Base-by-base conservation (phyloP, 2,329 filamentous ascomycete species). In the Capronia epimyces region DNA sequence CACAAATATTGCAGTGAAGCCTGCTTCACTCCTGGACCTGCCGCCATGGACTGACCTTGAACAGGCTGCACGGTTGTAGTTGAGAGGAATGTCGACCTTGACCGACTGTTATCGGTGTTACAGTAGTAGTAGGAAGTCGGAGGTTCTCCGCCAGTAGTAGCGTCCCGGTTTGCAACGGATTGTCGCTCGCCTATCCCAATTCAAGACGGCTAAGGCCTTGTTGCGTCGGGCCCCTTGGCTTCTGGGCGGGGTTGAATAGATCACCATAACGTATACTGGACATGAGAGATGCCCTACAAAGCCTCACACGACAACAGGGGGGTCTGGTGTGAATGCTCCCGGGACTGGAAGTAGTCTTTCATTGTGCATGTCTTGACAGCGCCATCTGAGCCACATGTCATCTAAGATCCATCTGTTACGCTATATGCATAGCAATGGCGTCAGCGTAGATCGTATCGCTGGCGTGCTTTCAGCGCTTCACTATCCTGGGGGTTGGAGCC, bases 401-500 rank as follows among this genome's bases (percentile, higher is more conserved):
- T 16, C 3, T 42, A n/a, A n/a, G n/a, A n/a, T 24, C 20, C 39
- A 15, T 15, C 34, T 18, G 9, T 16, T 2, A 42, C 2, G 15
- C 13, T 5, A 21, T 5, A 27, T 27, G 5, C 29, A n/a, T n/a
- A n/a, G 7, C 29, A 6, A n/a, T 7, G 29, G 29, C 6, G 6
- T 50, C 36, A 56, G 41, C 53, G 48, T 25, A 52, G 43, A 32
- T 52, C 48, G 24, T 50, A 51, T 37, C 49, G 52, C 20, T 51
- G 22, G 15, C 43, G 39, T 13, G 50, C 54, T 40, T 54, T 48
- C 10, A 21, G 21, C 7, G 42, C 56, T 21, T 54, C 50, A 8
- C 36, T 42, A 3, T 49, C 25, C 32, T 40, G 43, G 8, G 31
- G 15, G 9, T 10, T 21, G n/a, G 18, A 16, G 21, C 47, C 50